Evolutionary conservation across 495 filamentous ascomycete genomes (phyloP), one percentile per base, ranked within the genome.

Genomic region (Hyaloscypha hepaticicola): DNA sequence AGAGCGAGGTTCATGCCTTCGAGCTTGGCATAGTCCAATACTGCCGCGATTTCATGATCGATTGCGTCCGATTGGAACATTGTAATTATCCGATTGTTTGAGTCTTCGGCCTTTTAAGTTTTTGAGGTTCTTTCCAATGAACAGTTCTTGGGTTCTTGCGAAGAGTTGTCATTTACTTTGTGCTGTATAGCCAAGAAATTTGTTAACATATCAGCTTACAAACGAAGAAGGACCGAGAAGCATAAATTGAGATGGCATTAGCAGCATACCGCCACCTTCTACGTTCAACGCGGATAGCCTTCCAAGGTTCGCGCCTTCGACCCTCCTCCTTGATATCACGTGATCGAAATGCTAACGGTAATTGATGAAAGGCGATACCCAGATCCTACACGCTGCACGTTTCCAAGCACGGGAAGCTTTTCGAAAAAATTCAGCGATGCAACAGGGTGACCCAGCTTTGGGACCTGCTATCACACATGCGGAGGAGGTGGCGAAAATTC

Each of bases 261-360:
- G 81, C 82, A 70, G 91, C 92, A 21, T 99, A 97, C 76, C 83
- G 94, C 67, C 80, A 89, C 64, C 76, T 99, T 31, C 82, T 97
- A 63, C 95, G 96, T 56, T 88, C 92, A 27, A 86, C 91, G 31
- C 81, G 87, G 29, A 79, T 94, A 63, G 93, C 93, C 50, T 98
- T 98, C 77, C 78, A 87, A 80, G 89, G 93, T 96, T 75, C 71
- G 33, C 33, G 19, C 26, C 29, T 58, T 58, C 19, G 38, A 19
- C 55, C 63, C 41, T 21, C 33, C 33, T 58, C 21, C 7, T n/a
- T 11, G 14, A 1, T 12, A 5, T 53, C 50, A 53, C 50, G 7
- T 29, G 29, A 57, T 6, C 29, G 8, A 21, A 1, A 57, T 14
- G 9, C 33, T 55, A 51, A 55, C 52, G 28, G 24, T 53, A 21